phyloP scores from a whole-genome alignment of 2,329 filamentous ascomycete genomes.

The Diplocarpon rosae region DNA sequence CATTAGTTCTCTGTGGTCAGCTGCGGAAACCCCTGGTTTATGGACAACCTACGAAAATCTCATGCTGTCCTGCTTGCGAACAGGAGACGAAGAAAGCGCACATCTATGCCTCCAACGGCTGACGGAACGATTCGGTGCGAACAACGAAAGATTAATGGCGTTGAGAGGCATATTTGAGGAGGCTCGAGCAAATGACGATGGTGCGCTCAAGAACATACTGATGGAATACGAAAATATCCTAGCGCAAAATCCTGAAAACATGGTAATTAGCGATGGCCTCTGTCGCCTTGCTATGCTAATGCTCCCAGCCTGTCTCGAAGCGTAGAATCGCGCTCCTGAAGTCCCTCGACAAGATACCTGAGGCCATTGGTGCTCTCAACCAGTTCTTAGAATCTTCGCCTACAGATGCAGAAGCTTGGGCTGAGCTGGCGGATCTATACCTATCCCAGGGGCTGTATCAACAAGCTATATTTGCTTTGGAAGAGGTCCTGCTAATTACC shows the following conservation, averaged over 20 bases:
- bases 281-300: slow-evolving; percentile 24
- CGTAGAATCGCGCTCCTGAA: slow-evolving; percentile 70
- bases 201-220: slow-evolving; percentile 57
- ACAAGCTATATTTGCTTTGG: slow-evolving; percentile 78
- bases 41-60: slow-evolving; percentile 86
- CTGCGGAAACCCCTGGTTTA: slow-evolving; percentile 62
- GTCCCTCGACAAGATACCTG: slow-evolving; percentile 55
- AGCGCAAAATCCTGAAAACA: slow-evolving; percentile 62
- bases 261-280: slow-evolving; percentile 39
- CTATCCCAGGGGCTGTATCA: slow-evolving; percentile 64
- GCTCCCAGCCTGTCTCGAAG: slow-evolving; percentile 65
- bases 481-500: slow-evolving; percentile 77
- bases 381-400: slow-evolving; percentile 72
- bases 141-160: slow-evolving; percentile 80
- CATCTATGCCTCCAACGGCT: slow-evolving; percentile 65
- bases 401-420: slow-evolving; percentile 88
- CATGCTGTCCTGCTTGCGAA: slow-evolving; percentile 71
- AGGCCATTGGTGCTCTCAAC: slow-evolving; percentile 65
- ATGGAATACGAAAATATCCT: slow-evolving; percentile 70
- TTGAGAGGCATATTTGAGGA: slow-evolving; percentile 76
- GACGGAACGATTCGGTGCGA: slow-evolving; percentile 65
- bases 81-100: slow-evolving; percentile 71
- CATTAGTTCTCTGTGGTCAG: slow-evolving; percentile 40
- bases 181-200: slow-evolving; percentile 57
- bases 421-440: slow-evolving; percentile 83